phyloP scores from a whole-genome alignment of 2,329 filamentous ascomycete species.

The Venturia carpophila region DNA sequence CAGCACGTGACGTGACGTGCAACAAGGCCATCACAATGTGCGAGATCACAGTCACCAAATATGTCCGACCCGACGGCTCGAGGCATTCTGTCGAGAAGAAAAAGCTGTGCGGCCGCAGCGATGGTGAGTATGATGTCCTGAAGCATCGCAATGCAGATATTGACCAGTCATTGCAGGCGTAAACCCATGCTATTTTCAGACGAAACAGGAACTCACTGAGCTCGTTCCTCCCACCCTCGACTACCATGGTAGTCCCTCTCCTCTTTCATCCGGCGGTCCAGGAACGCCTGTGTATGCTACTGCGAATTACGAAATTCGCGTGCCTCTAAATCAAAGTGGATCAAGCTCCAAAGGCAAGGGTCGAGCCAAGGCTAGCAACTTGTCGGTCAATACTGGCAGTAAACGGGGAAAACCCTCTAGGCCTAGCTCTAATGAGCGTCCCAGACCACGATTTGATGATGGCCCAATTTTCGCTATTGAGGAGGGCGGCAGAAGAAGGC shows the following conservation, averaged over 20 bases:
- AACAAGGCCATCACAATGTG: conserved; percentile 15
- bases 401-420: conserved; percentile 2
- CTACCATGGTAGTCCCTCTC: conserved; percentile 3
- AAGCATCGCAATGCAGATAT: not conserved
- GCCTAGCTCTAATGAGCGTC: not conserved
- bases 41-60: conserved; percentile 14
- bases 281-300: conserved; percentile 16
- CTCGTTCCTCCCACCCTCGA: conserved; percentile 11
- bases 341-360: conserved; percentile 15
- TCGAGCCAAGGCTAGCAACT: not conserved
- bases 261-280: conserved; percentile 10
- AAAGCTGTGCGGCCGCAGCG: conserved; percentile 13
- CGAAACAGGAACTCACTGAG: conserved; percentile 13
- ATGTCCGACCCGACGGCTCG: conserved; percentile 9
- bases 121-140: not conserved
- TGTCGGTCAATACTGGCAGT: not conserved
- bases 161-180: not conserved
- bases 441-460: conserved; percentile 2
- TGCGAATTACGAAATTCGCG: conserved; percentile 15
- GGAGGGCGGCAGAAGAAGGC: conserved; percentile 7
- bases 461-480: conserved; percentile 13
- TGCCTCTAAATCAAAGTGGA: not conserved
- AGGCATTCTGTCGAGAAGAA: conserved; percentile 7
- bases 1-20: conserved; percentile 11
- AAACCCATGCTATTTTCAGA: conserved; percentile 17